These are phyloP conservation scores for Theobroma grandiflorum DNA, from an alignment of 441 rosid genomes.

Conservation along the genomic window DNA sequence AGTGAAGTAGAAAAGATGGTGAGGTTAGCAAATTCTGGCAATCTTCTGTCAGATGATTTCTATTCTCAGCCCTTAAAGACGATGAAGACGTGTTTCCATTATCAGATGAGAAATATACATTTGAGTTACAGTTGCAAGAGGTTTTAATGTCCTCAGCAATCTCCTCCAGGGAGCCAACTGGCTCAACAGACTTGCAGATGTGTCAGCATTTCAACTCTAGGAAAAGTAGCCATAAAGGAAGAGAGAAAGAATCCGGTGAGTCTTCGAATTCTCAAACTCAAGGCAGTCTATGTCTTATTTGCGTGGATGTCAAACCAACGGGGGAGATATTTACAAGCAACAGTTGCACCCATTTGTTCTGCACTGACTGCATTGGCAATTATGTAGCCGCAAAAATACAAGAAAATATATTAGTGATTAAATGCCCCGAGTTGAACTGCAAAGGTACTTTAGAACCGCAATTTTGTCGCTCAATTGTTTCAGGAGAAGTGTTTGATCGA, in stretches of 20 bases:
- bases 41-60: conserved; percentile 26
- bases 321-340: conserved; percentile 37
- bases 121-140: conserved; percentile 35
- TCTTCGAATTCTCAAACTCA: conserved; percentile 9
- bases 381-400: conserved; percentile 46
- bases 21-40: background rate
- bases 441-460: conserved; percentile 40
- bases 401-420: conserved; percentile 41
- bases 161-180: background rate
- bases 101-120: conserved; percentile 39
- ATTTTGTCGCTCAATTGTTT: conserved; percentile 42
- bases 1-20: background rate
- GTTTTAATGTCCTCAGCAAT: conserved; percentile 28
- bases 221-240: background rate
- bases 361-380: conserved; percentile 44
- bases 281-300: conserved; percentile 39
- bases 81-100: conserved; percentile 31
- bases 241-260: conserved; percentile 20
- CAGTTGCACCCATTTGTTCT: conserved; percentile 45
- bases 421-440: conserved; percentile 54
- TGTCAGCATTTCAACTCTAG: background rate
- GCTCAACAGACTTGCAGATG: background rate
- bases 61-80: conserved; percentile 32
- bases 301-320: conserved; percentile 42
- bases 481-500: conserved; percentile 47